Base-by-base conservation (phyloP, 2,329 filamentous ascomycete genomes). In the Coleophoma crateriformis region DNA sequence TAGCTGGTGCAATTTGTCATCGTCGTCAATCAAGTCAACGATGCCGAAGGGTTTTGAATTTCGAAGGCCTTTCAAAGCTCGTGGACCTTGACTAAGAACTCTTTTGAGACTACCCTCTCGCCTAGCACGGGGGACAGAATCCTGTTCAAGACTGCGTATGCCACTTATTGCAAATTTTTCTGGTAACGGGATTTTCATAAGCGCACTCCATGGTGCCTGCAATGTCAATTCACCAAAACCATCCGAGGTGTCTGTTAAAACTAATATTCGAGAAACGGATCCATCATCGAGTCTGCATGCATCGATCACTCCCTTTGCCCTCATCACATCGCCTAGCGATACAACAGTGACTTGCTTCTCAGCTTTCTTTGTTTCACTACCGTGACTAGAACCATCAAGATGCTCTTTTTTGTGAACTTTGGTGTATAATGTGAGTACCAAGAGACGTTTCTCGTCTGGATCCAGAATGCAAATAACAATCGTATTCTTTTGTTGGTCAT, bases 171-270 rank as follows among this genome's bases (percentile, higher is more conserved):
- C 75, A 17, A 90, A 69, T 27, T 75, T 70, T 7, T 52, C 58
- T 2, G 86, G 84, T 2, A 90, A 67, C 0, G 76, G 71, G n/a
- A 90, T 69, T 40, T 81, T 82, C n/a, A 83, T 81, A 12, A 87
- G 73, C 47, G 78, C 77, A 50, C 84, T 84, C 87, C 87, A 91
- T 0, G 86, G 87, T 6, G 85, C 85, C 65, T 90, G 87, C 10
- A 88, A 70, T 56, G 84, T 88, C 14, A 92, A 67, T 60, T 87
- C 81, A 43, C 81, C 78, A 32, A 77, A 76, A 1, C 85, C 84
- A 55, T 81, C 73, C 46, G 77, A 75, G 20, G 81, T 79, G 57
- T 85, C 79, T 3, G 83, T 86, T 13, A 92, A 69, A 22, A 88
- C 81, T 3, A 90, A 69, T 46, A 91, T 85, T 55, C 84, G 82